Conservation (phyloP, 2,329 filamentous ascomycete genomes). For the Chaetomium olivaceum region DNA sequence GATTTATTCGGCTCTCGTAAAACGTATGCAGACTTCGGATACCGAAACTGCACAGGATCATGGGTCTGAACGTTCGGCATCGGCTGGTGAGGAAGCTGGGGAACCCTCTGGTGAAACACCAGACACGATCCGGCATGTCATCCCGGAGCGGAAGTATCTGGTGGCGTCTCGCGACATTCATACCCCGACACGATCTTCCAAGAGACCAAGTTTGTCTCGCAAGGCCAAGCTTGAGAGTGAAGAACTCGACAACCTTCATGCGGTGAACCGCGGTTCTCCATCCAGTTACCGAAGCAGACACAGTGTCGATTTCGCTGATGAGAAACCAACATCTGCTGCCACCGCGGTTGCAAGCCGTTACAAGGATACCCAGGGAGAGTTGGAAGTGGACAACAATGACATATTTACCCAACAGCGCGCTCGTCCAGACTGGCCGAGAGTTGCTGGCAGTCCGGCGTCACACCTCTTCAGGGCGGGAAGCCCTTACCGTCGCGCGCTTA, state of each 20-base stretch:
- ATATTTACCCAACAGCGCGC: not conserved
- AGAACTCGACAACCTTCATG: not conserved
- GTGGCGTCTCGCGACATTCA: not conserved
- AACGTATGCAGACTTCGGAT: conserved; percentile 49
- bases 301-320: no score
- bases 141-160: not conserved
- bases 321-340: not conserved
- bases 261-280: not conserved
- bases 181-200: conserved; percentile 22
- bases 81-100: not conserved
- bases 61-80: not conserved
- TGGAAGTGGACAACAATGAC: not conserved
- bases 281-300: not conserved
- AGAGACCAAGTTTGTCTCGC: not conserved
- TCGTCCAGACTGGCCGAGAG: conserved; percentile 44
- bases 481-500: conserved; percentile 56
- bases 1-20: conserved; percentile 66
- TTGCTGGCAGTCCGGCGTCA: conserved; percentile 53
- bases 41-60: conserved; percentile 32
- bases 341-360: not conserved
- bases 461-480: conserved; percentile 57
- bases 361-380: no score
- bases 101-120: conserved; percentile 11
- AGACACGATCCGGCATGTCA: conserved; percentile 25
- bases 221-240: not conserved